Conservation (phyloP, 805 yeast species). For the Monosporozyma unispora region DNA sequence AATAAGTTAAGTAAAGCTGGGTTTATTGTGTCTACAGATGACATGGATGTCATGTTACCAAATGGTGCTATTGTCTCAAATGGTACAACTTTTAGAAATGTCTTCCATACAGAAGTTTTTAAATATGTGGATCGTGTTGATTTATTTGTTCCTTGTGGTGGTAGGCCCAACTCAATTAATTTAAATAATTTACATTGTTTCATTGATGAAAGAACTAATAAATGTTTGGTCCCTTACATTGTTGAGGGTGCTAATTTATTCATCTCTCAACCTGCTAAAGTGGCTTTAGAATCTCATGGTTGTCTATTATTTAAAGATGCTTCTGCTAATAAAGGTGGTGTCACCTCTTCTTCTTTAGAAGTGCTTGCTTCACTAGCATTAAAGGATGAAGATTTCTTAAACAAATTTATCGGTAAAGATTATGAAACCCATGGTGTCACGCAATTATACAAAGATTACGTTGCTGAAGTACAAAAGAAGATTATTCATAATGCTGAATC, state of each 20-base stretch:
- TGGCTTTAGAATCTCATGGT: conserved; percentile 79
- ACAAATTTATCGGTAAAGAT: conserved; percentile 49
- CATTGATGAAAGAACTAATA: conserved; percentile 68
- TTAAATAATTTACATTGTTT: conserved; percentile 67
- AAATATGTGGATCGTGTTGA: conserved; percentile 60
- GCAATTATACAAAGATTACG: conserved; percentile 69
- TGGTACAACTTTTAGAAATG: conserved; percentile 86
- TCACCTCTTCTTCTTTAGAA: conserved; percentile 90
- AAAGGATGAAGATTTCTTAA: conserved; percentile 72
- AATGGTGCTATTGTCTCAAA: conserved; percentile 62
- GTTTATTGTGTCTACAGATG: conserved; percentile 78
- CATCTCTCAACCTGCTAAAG: conserved; percentile 88
- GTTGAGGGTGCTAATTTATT: conserved; percentile 98
- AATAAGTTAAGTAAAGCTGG: conserved; percentile 65
- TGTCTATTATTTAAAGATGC: conserved; percentile 88
- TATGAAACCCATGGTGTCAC: conserved; percentile 1
- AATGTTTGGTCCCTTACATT: conserved; percentile 70
- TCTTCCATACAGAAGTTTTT: conserved; percentile 69
- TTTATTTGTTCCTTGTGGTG: conserved; percentile 96
- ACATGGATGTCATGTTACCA: conserved; percentile 69
- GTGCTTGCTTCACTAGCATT: conserved; percentile 90
- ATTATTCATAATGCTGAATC: conserved; percentile 68
- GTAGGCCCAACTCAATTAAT: conserved; percentile 94
- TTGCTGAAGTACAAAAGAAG: conserved; percentile 68
- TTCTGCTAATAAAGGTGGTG: conserved; percentile 97